Conservation (phyloP, 2,329 filamentous ascomycete species). For the Bipolaris oryzae region DNA sequence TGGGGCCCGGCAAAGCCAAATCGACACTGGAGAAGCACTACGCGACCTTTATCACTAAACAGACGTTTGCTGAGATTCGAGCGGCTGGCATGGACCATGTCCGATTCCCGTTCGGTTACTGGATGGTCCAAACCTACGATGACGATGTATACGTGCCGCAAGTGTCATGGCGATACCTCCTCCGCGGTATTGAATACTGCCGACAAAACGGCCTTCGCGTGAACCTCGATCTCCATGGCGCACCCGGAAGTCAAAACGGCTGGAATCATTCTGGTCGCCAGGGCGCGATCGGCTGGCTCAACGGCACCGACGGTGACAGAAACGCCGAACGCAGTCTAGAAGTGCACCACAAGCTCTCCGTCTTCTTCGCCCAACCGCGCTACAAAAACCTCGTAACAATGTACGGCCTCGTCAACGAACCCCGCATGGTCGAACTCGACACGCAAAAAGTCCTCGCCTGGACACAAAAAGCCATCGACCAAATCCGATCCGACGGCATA, state of each 20-base stretch:
- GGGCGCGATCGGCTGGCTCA: slow-evolving; percentile 84
- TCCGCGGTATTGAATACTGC: slow-evolving; percentile 91
- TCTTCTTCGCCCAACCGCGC: slow-evolving; percentile 91
- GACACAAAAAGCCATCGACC: slow-evolving; percentile 74
- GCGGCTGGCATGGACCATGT: slow-evolving; percentile 93
- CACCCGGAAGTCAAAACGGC: slow-evolving; percentile 93
- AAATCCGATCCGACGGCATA: slow-evolving; percentile 79
- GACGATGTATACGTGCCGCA: slow-evolving; percentile 86
- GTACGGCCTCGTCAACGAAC: slow-evolving; percentile 95
- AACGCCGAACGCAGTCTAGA: slow-evolving; percentile 85
- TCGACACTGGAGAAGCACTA: slow-evolving; percentile 87
- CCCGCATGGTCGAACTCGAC: slow-evolving; percentile 75
- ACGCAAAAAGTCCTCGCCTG: slow-evolving; percentile 73
- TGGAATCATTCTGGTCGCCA: slow-evolving; percentile 95
- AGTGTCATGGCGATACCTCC: slow-evolving; percentile 89
- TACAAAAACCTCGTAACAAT: slow-evolving; percentile 92
- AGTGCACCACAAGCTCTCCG: slow-evolving; percentile 82
- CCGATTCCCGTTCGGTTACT: slow-evolving; percentile 95
- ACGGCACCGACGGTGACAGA: slow-evolving; percentile 79
- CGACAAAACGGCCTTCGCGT: slow-evolving; percentile 90
- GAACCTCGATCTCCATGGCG: slow-evolving; percentile 90
- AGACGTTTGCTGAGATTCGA: slow-evolving; percentile 82
- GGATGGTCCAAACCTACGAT: slow-evolving; percentile 85
- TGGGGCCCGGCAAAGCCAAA: slow-evolving; percentile 69
- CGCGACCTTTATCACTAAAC: slow-evolving; percentile 81